Base-by-base conservation (phyloP, 306 rosid genomes). In the Herpetospermum pedunculosum region DNA sequence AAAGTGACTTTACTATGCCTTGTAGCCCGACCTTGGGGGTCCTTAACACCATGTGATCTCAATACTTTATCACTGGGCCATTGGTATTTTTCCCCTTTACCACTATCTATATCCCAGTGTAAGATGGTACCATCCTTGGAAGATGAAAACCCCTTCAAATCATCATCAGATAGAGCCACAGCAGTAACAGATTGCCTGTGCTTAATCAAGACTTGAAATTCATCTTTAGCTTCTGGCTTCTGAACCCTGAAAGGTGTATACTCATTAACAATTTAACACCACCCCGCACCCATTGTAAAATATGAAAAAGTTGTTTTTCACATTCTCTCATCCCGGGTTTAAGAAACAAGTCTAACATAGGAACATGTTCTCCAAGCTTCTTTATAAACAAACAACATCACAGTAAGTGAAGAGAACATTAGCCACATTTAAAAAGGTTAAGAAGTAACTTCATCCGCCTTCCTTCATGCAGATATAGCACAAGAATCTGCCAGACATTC, bases 51-150 rank as follows among this genome's bases (percentile, higher is more conserved):
- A 76, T 94, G 99, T 28, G 86, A 87, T 83, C 75, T 94, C 26
- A 94, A 69, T 70, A 85, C 81, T 47, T 82, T 82, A 40, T 83
- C 78, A 70, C 84, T 82, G 18, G 99, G 99, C 99, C 97, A 94
- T 30, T 65, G 82, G 68, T 89, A 94, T 74, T 73, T 91, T 65
- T 94, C 99, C 53, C 79, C 76, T 70, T 87, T 92, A 78, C 99
- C 96, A 81, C 83, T 79, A 38, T 83, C 87, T 79, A 94, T 88
- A 83, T 94, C 96, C 99, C 99, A 94, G 15, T 84, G 96, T 81
- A 88, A 68, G 80, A 94, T 89, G 26, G 73, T 77, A 28, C 99
- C 97, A 49, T 91, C 99, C 86, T 94, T 94, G 1, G 97, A 91
- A 41, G 99, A 96, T 55, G 97, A 94, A 81, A 89, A 94, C 3